Percentiles rank a stretch among this genome's conserved stretches.
phyloP scores from a whole-genome alignment of 495 filamentous ascomycete species.

The Hyaloscypha bicolor region DNA sequence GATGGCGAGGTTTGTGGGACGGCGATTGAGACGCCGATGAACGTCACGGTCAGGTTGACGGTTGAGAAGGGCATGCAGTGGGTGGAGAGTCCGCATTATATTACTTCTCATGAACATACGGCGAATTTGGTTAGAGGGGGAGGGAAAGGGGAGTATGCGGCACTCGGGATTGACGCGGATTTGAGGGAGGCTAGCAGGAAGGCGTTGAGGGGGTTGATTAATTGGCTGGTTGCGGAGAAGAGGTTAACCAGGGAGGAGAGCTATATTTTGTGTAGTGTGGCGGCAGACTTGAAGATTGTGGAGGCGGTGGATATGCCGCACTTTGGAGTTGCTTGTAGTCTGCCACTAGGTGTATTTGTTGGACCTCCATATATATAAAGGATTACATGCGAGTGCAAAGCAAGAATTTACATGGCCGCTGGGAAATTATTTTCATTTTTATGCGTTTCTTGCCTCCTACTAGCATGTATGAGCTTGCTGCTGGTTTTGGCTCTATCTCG shows the following conservation, averaged over 20 bases:
- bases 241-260: constrained; percentile 47
- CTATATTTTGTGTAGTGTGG: constrained; percentile 53
- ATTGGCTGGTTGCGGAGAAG: constrained; percentile 49
- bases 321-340: constrained; percentile 47
- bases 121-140: constrained; percentile 17
- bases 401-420: too few relatives aligned
- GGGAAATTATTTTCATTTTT: too few relatives aligned
- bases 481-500: too few relatives aligned
- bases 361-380: constrained; percentile 13
- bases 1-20: constrained; percentile 57
- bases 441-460: too few relatives aligned
- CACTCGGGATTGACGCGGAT: constrained; percentile 47
- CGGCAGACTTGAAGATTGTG: constrained; percentile 47
- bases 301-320: constrained; percentile 55
- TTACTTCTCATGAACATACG: constrained; percentile 33
- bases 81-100: constrained; percentile 47
- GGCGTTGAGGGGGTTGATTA: constrained; percentile 45
- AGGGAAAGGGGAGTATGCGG: constrained; percentile 48
- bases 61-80: constrained; percentile 47
- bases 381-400: too few relatives aligned
- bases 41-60: constrained; percentile 47
- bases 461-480: too few relatives aligned
- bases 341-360: constrained; percentile 48
- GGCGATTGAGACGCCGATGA: constrained; percentile 56
- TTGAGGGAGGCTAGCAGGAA: constrained; percentile 47